Base-by-base conservation (phyloP, 192 early-diverging fungal genomes). In the Chytriomyces confervae region DNA sequence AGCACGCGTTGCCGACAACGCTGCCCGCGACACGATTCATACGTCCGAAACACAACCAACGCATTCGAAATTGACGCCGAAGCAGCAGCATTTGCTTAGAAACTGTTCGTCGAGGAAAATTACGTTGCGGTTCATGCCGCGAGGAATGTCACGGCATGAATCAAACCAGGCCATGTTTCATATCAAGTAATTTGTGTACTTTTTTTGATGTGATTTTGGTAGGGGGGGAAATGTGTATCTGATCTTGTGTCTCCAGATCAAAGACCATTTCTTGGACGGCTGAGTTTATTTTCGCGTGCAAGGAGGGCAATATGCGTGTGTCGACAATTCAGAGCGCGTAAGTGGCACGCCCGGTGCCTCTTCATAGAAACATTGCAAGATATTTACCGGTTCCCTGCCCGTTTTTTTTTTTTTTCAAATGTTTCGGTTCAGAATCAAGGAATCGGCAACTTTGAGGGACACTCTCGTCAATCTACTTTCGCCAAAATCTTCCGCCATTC, bases 1-100 rank as follows among this genome's bases (percentile, higher is more conserved):
- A 11, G 9, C 69, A 29, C 69, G 69, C 18, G 13, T 53, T 7
- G 69, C 50, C 3, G 69, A 49, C 50, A 51, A 43, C 49, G 46
- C 69, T 13, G 67, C 67, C 36, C 67, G 67, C 24, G 67, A 44
- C 27, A 11, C 47, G 44, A 48, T 57, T 57, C 53, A 57, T 57
- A 11, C 53, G 3, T 11, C 20, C 53, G 53, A 36, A 36, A 36
- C 29, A 36, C 29, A 36, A 36, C 29, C 29, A 36, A 36, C 53
- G 53, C 13, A 20, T 20, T 20, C 53, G 11, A 57, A 57, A 57
- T 57, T 57, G 53, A 18, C 53, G 20, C 13, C 67, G 24, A 27
- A 46, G 43, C 43, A 68, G 44, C 29, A 10, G 44, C 66, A 47
- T 29, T 46, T 68, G 66, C 8, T 68, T 8, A 20, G 66, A 46